phyloP scores from a whole-genome alignment of 2,329 filamentous ascomycete species.

The Aspergillus tubingensis region DNA sequence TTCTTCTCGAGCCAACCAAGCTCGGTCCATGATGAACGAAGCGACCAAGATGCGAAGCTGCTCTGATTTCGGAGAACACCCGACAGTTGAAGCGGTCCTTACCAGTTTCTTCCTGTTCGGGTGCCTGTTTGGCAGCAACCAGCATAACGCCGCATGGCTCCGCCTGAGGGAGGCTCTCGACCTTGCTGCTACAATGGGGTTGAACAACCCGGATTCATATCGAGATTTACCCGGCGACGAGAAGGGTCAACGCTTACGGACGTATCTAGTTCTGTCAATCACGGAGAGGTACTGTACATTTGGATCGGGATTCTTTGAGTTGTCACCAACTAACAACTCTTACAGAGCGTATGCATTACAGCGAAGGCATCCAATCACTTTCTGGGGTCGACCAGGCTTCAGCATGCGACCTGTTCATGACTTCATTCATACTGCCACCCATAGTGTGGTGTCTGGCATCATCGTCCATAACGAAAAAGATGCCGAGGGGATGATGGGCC shows the following conservation, averaged over 20 bases:
- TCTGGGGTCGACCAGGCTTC: constrained; percentile 43
- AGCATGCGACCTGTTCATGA: constrained; percentile 45
- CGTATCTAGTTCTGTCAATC: constrained; percentile 41
- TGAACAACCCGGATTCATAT: constrained; percentile 45
- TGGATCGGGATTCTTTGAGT: background rate
- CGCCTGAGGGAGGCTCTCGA: constrained; percentile 69
- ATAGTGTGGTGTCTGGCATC: constrained; percentile 41
- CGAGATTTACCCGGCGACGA: constrained; percentile 38
- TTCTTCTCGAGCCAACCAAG: constrained; percentile 39
- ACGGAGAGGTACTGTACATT: constrained; percentile 31
- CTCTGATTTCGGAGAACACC: constrained; percentile 45
- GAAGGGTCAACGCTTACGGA: constrained; percentile 42
- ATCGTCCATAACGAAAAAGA: constrained; percentile 49
- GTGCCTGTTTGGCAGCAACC: constrained; percentile 69
- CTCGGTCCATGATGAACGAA: constrained; percentile 46
- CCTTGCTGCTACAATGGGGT: constrained; percentile 42
- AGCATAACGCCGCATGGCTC: constrained; percentile 77
- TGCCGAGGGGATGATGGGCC: constrained; percentile 45
- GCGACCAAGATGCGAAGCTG: constrained; percentile 48
- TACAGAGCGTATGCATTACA: constrained; percentile 47
- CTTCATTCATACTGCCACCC: constrained; percentile 40
- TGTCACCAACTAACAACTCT: constrained; percentile 7
- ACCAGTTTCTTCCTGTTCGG: constrained; percentile 78
- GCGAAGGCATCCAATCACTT: constrained; percentile 45
- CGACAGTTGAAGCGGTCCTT: constrained; percentile 50